Base-by-base conservation (phyloP, 371 early-diverging fungal species). In the Actinomortierella wolfii region DNA sequence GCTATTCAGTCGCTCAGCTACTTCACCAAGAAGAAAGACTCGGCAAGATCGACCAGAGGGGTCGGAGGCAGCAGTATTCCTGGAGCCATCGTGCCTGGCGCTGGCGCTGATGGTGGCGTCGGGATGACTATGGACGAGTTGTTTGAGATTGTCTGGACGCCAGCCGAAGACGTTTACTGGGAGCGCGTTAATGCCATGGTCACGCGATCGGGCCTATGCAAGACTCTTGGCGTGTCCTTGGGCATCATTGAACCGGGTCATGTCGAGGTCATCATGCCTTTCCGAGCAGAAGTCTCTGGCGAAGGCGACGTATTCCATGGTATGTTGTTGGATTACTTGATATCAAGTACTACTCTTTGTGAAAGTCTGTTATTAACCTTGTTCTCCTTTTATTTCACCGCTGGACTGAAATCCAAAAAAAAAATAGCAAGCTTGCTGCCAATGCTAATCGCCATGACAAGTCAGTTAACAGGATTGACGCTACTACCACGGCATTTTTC, bases 171-270 rank as follows among this genome's bases (percentile, higher is more conserved):
- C 18, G 47, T 56, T 28, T 73, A 73, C 28, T 73, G 73, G 73
- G 73, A 73, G 25, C 55, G 73, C 14, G 73, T 73, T 17, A 54
- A 73, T 56, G 67, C 62, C 9, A 66, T 66, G 73, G 67, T 73
- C 3, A 56, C 56, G 6, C 54, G 73, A 21, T 62, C 51, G 46
- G 73, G 73, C 6, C 40, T 66, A 11, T 66, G 52, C 59, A 66
- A 62, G 51, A 66, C 67, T 17, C 23, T 73, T 6, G 73, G 73
- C 0, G 39, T 66, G n/a, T 57, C 63, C 1, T 51, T 73, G 3
- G 66, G 67, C 4, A 67, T 59, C 0, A 67, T 73, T 14, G 54
- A 56, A 2, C 73, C 73, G 7, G 73, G 73, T 14, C 59, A 67
- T 4, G 73, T 73, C 40, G 67, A 73, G 49, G 53, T 73, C 29